Evolutionary conservation across 768 basidiomycete genomes (phyloP), one percentile per base, ranked within the genome.

Genomic region (Kwoniella bestiolae): DNA sequence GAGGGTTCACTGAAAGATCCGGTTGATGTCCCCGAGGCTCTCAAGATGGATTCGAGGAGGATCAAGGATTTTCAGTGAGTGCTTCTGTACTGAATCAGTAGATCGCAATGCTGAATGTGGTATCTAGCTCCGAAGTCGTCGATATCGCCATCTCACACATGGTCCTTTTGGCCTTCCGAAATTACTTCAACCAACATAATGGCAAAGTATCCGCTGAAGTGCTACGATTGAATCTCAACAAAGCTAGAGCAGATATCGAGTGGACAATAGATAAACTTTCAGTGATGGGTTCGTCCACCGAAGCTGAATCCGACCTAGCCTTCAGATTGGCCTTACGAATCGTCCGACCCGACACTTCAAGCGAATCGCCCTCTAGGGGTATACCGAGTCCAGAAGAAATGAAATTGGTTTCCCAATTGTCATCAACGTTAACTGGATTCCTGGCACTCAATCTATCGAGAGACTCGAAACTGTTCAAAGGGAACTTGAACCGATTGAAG

Each of bases 161-260:
- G 87, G 87, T 92, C 70, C 83, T 91, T 35, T 83, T 93, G 73
- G 86, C 92, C 23, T 92, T 88, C 78, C 87, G 91, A 45, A 89
- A 92, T 76, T 86, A 92, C 69, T 56, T 70, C 49, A 35, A 52
- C 11, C 28, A 52, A 18, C 45, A 51, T 18, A 44, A 63, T 46
- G 35, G 66, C 53, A 56, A 41, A 28, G 21, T 55, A 29, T 28
- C 50, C 35, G 7, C 21, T 11, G 34, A 52, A 28, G 34, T 34
- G 21, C n/a, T 64, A 7, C 26, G 50, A 7, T n/a, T 29, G 7
- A 28, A 23, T n/a, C 28, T 65, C 12, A 16, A 26, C 9, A 38
- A 21, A 32, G 60, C 68, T 53, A 60, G 55, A 38, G 3, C 26
- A n/a, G 60, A 63, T 29, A 63, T 70, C 31, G 57, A 62, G 21